These are phyloP conservation scores for Salix exigua DNA, from an alignment of 345 rosid species.

Conservation along the genomic window DNA sequence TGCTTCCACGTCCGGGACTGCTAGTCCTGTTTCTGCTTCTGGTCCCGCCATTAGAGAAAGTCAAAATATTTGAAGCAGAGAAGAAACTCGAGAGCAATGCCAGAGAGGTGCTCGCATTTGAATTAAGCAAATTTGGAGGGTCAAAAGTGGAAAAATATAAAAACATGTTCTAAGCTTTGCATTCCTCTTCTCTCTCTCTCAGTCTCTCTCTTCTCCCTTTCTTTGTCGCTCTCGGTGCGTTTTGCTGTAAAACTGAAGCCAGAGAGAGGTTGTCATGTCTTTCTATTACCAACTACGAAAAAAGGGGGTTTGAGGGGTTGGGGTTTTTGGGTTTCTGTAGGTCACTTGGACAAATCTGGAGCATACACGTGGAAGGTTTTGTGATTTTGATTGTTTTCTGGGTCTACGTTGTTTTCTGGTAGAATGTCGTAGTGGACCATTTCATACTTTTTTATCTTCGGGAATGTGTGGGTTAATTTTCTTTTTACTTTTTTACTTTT, in stretches of 20 bases:
- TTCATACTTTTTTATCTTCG: neutral
- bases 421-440: conserved; percentile 27
- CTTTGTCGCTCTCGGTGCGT: neutral
- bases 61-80: neutral
- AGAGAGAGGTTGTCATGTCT: conserved; percentile 26
- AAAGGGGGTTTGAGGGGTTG: neutral
- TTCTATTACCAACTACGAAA: conserved; percentile 58
- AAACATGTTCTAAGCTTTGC: conserved; percentile 37
- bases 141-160: conserved; percentile 28
- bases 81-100: neutral
- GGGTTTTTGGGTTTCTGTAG: neutral
- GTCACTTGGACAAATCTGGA: neutral
- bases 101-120: conserved; percentile 29
- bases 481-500: neutral
- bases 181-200: conserved; percentile 30
- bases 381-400: neutral
- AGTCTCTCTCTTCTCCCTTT: conserved; percentile 10
- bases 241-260: conserved; percentile 50
- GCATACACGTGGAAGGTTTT: conserved; percentile 5
- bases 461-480: neutral
- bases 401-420: conserved; percentile 14
- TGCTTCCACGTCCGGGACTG: conserved; percentile 44
- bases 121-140: conserved; percentile 35
- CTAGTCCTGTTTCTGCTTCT: neutral
- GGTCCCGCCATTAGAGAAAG: conserved; percentile 32